phyloP scores from a whole-genome alignment of 2,329 filamentous ascomycete species.

The Zasmidium angulare region DNA sequence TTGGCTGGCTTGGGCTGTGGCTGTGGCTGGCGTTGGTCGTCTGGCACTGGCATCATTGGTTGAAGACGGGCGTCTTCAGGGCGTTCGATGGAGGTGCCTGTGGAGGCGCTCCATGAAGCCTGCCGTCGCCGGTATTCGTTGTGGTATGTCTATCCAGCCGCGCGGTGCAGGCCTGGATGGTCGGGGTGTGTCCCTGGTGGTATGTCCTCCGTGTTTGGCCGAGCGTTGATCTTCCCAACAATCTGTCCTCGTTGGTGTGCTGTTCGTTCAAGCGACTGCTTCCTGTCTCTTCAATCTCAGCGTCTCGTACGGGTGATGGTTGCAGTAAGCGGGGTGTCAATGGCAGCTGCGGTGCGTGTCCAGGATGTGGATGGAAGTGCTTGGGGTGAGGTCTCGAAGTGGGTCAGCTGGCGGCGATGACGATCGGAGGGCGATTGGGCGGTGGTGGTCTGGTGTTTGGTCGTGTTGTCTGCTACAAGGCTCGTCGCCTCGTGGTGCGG shows the following conservation, averaged over 20 bases:
- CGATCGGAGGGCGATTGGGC: background rate
- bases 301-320: background rate
- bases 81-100: conserved; percentile 31
- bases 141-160: background rate
- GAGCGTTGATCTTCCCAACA: background rate
- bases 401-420: conserved; percentile 8
- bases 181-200: background rate
- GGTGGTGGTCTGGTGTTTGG: background rate
- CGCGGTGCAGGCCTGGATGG: background rate
- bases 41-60: conserved; percentile 24
- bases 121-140: conserved; percentile 4
- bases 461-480: background rate
- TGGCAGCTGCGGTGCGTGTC: background rate
- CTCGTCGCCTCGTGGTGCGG: background rate
- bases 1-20: background rate
- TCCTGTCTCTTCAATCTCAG: background rate
- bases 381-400: conserved; percentile 1
- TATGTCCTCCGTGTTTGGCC: background rate
- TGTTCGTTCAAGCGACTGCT: background rate
- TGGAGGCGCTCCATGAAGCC: conserved; percentile 34
- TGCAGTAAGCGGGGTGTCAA: background rate
- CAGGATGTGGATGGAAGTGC: background rate
- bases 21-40: conserved; percentile 1
- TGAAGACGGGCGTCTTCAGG: conserved; percentile 26
- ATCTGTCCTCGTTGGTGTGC: background rate